Percentiles rank a stretch among this genome's conserved stretches.
Evolutionary conservation across 805 yeast genomes (phyloP).

Genomic region (Brettanomyces anomalus): DNA sequence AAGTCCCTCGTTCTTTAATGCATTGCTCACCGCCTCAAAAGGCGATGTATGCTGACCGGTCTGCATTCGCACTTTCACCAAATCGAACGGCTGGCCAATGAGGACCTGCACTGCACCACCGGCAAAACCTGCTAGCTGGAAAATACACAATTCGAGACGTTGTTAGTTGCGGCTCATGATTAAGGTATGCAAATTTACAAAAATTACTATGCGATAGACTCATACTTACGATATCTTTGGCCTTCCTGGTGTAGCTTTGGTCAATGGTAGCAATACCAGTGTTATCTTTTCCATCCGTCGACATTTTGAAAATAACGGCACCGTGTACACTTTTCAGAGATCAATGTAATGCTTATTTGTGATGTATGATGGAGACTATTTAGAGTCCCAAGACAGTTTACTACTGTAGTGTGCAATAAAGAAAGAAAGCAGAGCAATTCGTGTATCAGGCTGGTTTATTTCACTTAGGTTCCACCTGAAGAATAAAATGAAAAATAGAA

Average conservation of each 20-base stretch:
- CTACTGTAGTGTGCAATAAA: no score
- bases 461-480: no score
- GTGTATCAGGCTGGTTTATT: no score
- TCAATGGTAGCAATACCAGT: conserved; percentile 13
- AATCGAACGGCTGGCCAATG: conserved; percentile 61
- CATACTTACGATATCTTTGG: conserved; percentile 37
- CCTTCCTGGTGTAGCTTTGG: conserved; percentile 33
- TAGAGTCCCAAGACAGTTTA: no score
- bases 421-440: no score
- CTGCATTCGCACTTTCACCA: conserved; percentile 61
- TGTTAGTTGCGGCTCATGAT: not conserved
- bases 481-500: no score
- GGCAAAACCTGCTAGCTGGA: conserved; percentile 35
- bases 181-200: no score
- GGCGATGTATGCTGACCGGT: conserved; percentile 57
- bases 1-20: conserved; percentile 52
- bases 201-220: no score
- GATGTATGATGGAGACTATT: no score
- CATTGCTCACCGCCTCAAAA: conserved; percentile 39
- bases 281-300: not conserved
- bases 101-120: conserved; percentile 49
- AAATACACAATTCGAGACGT: not conserved
- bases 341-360: no score
- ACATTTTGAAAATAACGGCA: not conserved
- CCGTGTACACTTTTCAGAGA: not conserved